These are phyloP conservation scores for Boletellus ananas DNA, from an alignment of 768 basidiomycete genomes.

Conservation along the genomic window DNA sequence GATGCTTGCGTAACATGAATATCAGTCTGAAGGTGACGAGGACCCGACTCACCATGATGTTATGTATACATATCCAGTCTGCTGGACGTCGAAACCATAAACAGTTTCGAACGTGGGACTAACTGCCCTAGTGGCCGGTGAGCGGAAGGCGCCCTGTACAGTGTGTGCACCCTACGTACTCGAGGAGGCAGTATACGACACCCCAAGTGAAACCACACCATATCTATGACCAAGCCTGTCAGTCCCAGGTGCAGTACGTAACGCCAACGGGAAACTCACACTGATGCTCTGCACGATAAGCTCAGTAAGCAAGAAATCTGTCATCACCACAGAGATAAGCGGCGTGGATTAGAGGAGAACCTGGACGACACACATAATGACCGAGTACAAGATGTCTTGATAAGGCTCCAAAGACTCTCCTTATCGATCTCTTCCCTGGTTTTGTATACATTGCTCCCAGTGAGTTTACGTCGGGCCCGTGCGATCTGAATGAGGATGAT, in stretches of 20 bases:
- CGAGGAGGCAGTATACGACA: conserved; percentile 61
- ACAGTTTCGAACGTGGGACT: conserved; percentile 51
- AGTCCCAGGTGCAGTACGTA: not conserved
- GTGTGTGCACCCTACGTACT: conserved; percentile 32
- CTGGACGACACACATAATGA: conserved; percentile 54
- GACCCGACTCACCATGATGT: conserved; percentile 43
- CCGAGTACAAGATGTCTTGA: conserved; percentile 65
- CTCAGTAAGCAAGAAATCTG: conserved; percentile 40
- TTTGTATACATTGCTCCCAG: conserved; percentile 57
- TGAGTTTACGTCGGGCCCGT: conserved; percentile 56
- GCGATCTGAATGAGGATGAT: conserved; percentile 71
- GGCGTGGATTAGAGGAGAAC: not conserved
- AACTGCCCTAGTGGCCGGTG: conserved; percentile 41
- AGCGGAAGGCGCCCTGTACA: not conserved
- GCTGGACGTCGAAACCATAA: conserved; percentile 58
- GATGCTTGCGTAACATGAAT: conserved; percentile 36
- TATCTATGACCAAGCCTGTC: conserved; percentile 34
- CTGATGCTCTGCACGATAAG: conserved; percentile 71
- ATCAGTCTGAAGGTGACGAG: not conserved
- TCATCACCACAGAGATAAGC: not conserved
- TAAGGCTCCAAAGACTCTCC: conserved; percentile 47
- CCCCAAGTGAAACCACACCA: conserved; percentile 77
- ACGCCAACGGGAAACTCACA: conserved; percentile 35
- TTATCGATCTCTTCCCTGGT: conserved; percentile 62
- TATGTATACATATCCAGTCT: conserved; percentile 56